Base-by-base conservation (phyloP, 2,329 filamentous ascomycete genomes). In the Alternaria arbusti region DNA sequence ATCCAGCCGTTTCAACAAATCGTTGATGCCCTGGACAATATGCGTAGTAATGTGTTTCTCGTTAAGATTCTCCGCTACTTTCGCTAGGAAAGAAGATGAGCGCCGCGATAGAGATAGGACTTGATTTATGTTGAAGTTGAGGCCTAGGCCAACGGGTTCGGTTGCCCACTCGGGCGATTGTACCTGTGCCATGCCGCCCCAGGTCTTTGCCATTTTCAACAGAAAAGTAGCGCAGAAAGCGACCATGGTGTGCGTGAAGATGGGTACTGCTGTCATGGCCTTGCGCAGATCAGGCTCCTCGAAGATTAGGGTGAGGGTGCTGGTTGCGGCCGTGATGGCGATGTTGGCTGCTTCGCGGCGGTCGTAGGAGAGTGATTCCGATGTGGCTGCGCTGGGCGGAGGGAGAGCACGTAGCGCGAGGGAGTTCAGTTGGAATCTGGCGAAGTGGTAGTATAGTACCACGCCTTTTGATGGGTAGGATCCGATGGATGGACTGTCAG, bases 401-500 rank as follows among this genome's bases (percentile, higher is more conserved):
- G 78, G 72, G 77, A 77, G 52, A 0, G 74, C 61, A 76, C 84
- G 52, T 72, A 86, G 61, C 71, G 83, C 70, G 78, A 86, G 70
- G 71, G 84, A 72, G 61, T 86, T 85, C 26, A 86, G 79, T 55
- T 86, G 84, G 58, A 86, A 84, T 54, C 84, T 84, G n/a, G 84
- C 84, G 64, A 86, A 86, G 68, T 86, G 82, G 67, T 85, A 86
- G 70, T 86, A 85, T 5, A 86, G 73, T 2, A 85, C 81, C 10
- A 86, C 82, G 4, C 83, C 84, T 68, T 85, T 85, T 6, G 82
- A 83, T 3, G 83, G 83, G 45, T 77, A 78, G 5, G 75, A 77
- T 4, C 73, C 72, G 22, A 78, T 76, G 13, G 59, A 52, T n/a
- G 67, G 59, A 45, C 70, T 75, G 32, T 77, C 73, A 6, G 67